Conservation (phyloP, 495 filamentous ascomycete genomes). For the Lasiosphaeria ovina region DNA sequence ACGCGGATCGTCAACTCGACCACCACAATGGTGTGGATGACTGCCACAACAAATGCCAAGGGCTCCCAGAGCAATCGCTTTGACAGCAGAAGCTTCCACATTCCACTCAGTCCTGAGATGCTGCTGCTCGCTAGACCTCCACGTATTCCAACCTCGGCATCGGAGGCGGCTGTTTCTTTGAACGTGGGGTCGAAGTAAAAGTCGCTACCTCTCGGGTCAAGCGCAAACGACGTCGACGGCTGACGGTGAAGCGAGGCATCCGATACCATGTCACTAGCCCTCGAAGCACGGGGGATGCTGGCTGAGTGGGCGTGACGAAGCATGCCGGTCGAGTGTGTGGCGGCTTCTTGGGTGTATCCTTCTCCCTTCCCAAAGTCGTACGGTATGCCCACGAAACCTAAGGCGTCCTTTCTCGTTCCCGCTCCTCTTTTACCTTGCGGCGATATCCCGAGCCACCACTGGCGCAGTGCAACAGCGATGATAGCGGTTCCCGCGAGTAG, state of each 20-base stretch:
- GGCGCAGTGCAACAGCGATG: background rate
- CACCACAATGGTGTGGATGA: conserved; percentile 14
- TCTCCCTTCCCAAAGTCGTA: conserved; percentile 19
- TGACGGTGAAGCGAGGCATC: background rate
- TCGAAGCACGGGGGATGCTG: conserved; percentile 5
- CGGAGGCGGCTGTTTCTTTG: background rate
- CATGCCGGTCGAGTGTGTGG: background rate
- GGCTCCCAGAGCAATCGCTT: background rate
- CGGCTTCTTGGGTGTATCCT: background rate
- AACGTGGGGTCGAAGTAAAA: background rate
- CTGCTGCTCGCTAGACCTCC: background rate
- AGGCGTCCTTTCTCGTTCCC: background rate
- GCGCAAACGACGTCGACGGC: background rate
- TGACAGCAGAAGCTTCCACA: background rate
- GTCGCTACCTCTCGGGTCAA: background rate
- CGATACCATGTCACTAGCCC: conserved; percentile 11
- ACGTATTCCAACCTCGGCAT: background rate
- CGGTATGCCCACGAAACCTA: background rate
- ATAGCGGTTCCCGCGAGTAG: background rate
- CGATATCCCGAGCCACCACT: conserved; percentile 7
- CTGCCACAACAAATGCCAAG: conserved; percentile 5
- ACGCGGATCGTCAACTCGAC: conserved; percentile 19
- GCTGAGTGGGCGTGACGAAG: background rate
- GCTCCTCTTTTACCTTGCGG: background rate
- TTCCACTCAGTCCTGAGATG: too few species aligned